Evolutionary conservation across 345 rosid genomes (phyloP).

Genomic region (Eutrema japonicum): DNA sequence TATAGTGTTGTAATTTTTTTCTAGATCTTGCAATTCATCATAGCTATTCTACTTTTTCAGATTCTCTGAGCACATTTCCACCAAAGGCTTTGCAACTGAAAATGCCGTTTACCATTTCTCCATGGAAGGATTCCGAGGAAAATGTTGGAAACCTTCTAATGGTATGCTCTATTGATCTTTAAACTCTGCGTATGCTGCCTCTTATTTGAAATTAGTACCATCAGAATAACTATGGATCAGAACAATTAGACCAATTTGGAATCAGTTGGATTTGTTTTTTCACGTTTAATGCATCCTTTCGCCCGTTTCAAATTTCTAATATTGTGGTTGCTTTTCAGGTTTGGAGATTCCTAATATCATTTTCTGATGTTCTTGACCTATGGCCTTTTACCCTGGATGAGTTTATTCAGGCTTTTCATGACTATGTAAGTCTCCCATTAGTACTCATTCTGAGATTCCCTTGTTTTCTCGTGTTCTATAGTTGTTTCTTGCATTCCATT

Average conservation of each 20-base stretch:
- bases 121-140: constrained; percentile 85
- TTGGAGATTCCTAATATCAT: constrained; percentile 88
- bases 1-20: constrained; percentile 11
- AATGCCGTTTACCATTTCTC: constrained; percentile 77
- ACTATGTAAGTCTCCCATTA: constrained; percentile 66
- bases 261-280: constrained; percentile 1
- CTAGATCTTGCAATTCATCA: constrained; percentile 20
- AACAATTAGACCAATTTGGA: constrained; percentile 18
- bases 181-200: neutral
- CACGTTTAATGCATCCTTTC: neutral
- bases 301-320: constrained; percentile 29
- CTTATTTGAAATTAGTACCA: constrained; percentile 13
- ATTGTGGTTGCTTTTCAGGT: constrained; percentile 61
- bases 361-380: constrained; percentile 89
- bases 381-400: constrained; percentile 99
- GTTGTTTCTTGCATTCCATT: constrained; percentile 31
- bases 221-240: constrained; percentile 24
- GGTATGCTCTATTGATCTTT: constrained; percentile 58
- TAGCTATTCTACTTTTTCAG: constrained; percentile 48
- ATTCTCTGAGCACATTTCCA: constrained; percentile 74
- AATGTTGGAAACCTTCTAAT: constrained; percentile 91
- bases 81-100: constrained; percentile 69
- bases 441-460: constrained; percentile 8
- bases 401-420: constrained; percentile 97
- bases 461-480: constrained; percentile 15